phyloP scores from a whole-genome alignment of 2,329 filamentous ascomycete species.

The Gnomoniopsis sp. region DNA sequence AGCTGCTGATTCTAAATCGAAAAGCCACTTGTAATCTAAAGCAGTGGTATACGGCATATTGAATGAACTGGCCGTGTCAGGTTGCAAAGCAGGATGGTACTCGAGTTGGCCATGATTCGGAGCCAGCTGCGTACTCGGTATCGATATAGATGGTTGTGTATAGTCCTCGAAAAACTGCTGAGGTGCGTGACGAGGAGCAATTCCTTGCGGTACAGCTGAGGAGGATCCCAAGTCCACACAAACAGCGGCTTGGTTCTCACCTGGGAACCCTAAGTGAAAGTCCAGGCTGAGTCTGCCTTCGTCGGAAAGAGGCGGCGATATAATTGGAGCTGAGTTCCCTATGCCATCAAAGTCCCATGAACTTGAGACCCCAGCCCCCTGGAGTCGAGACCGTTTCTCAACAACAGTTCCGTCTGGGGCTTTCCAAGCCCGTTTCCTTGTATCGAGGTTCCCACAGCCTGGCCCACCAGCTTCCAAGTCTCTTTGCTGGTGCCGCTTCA shows the following conservation, averaged over 20 bases:
- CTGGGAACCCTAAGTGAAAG: constrained; percentile 21
- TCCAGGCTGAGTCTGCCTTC: constrained; percentile 14
- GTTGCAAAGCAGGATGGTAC: constrained; percentile 54
- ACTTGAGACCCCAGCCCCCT: background rate
- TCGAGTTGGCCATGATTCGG: constrained; percentile 28
- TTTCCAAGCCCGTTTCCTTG: constrained; percentile 54
- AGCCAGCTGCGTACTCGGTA: constrained; percentile 16
- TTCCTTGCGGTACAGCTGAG: background rate
- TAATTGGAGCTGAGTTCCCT: constrained; percentile 3
- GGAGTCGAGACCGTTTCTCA: constrained; percentile 34
- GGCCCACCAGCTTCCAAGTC: constrained; percentile 53
- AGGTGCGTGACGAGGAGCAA: background rate
- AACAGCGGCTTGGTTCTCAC: constrained; percentile 19
- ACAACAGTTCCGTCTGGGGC: constrained; percentile 51
- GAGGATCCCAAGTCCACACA: background rate
- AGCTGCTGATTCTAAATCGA: constrained; percentile 36
- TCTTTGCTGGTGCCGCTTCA: constrained; percentile 49
- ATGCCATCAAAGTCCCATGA: constrained; percentile 8
- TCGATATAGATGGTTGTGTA: background rate
- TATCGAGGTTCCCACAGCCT: constrained; percentile 48
- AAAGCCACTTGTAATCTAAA: constrained; percentile 61
- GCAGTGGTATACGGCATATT: constrained; percentile 64
- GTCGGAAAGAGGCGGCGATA: constrained; percentile 16
- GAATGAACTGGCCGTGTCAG: constrained; percentile 61
- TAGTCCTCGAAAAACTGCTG: background rate